Conservation (phyloP, 371 early-diverging fungal genomes). For the Actinomucor elegans region DNA sequence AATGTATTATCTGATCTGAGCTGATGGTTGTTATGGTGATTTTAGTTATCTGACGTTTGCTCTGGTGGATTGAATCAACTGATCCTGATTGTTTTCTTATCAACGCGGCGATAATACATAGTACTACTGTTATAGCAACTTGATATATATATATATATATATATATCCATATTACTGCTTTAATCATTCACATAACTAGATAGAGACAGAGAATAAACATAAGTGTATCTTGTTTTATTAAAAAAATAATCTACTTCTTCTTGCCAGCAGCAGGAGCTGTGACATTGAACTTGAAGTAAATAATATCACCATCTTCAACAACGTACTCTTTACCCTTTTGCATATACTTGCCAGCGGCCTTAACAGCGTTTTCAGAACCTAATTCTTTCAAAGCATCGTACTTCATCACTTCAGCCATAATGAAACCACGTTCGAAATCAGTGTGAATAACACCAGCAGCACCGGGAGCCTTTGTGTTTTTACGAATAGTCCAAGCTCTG, state of each 20-base stretch:
- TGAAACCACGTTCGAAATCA: slow-evolving; percentile 97
- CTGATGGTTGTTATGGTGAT: too few relatives aligned
- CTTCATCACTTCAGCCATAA: slow-evolving; percentile 97
- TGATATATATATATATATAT: too few relatives aligned
- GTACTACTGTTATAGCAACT: too few relatives aligned
- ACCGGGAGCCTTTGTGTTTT: slow-evolving; percentile 91
- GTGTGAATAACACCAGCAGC: slow-evolving; percentile 93
- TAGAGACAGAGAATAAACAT: too few relatives aligned
- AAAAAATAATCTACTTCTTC: slow-evolving; percentile 23
- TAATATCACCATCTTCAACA: slow-evolving; percentile 92
- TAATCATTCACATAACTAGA: too few relatives aligned
- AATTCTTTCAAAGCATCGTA: slow-evolving; percentile 84
- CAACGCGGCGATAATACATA: too few relatives aligned
- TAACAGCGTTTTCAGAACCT: slow-evolving; percentile 86
- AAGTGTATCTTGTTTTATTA: too few relatives aligned
- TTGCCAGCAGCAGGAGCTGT: slow-evolving; percentile 26
- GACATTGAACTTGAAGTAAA: slow-evolving; percentile 74
- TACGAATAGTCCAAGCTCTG: slow-evolving; percentile 94
- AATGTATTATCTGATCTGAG: too few relatives aligned
- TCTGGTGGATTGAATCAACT: too few relatives aligned
- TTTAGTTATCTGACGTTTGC: too few relatives aligned
- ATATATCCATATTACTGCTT: too few relatives aligned
- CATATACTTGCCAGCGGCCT: slow-evolving; percentile 92
- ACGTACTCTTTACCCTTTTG: slow-evolving; percentile 96
- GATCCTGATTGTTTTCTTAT: too few relatives aligned